Evolutionary conservation across 805 yeast species (phyloP).

Genomic region (Lipomyces sp.): DNA sequence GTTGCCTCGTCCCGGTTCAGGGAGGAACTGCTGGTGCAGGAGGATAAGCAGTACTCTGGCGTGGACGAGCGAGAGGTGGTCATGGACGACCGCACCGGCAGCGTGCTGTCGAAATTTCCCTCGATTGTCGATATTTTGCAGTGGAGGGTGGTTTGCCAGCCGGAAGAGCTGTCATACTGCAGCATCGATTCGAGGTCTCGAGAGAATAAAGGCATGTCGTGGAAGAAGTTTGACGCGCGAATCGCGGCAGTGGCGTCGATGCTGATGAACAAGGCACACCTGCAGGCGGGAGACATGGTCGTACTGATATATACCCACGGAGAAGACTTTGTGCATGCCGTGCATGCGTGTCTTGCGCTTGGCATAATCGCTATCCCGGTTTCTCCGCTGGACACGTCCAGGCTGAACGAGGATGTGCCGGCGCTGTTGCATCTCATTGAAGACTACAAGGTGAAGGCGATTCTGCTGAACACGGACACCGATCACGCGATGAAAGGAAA

Average conservation of each 20-base stretch:
- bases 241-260: conserved; percentile 72
- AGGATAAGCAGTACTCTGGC: conserved; percentile 76
- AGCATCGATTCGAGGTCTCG: conserved; percentile 43
- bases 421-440: conserved; percentile 62
- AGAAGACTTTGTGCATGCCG: conserved; percentile 79
- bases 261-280: conserved; percentile 60
- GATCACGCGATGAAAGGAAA: conserved; percentile 68
- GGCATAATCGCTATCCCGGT: conserved; percentile 79
- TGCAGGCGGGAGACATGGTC: conserved; percentile 68
- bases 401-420: conserved; percentile 70
- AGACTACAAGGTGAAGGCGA: conserved; percentile 66
- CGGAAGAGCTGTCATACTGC: conserved; percentile 74
- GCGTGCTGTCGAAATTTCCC: conserved; percentile 68
- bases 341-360: conserved; percentile 79
- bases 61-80: conserved; percentile 74
- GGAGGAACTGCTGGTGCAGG: conserved; percentile 54
- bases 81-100: conserved; percentile 71
- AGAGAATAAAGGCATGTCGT: conserved; percentile 55
- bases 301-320: conserved; percentile 80
- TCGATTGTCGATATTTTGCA: conserved; percentile 71
- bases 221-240: conserved; percentile 78
- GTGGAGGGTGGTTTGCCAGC: conserved; percentile 68
- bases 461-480: conserved; percentile 75
- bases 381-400: conserved; percentile 61
- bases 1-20: conserved; percentile 68